A percentile compares a stretch with the other conserved stretches of the same genome.
phyloP scores from a whole-genome alignment of 1,139 yeast species.

The Yamadazyma trypodendri region DNA sequence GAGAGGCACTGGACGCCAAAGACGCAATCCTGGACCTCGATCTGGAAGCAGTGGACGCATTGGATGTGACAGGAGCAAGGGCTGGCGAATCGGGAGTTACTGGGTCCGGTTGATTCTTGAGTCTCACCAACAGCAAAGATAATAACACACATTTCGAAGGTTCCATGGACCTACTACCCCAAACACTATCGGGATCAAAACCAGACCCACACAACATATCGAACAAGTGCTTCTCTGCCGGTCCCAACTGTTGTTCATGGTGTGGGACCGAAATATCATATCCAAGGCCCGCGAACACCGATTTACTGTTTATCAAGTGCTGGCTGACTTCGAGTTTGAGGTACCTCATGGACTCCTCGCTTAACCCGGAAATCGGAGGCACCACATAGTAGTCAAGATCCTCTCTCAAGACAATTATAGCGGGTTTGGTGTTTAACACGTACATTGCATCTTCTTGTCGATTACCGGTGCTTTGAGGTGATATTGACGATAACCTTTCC shows the following conservation, averaged over 20 bases:
- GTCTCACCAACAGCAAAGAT: constrained; percentile 78
- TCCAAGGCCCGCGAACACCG: constrained; percentile 75
- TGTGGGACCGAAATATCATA: constrained; percentile 29
- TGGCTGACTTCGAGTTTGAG: constrained; percentile 67
- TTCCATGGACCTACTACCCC: constrained; percentile 90
- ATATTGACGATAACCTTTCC: constrained; percentile 24
- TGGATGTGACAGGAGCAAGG: constrained; percentile 47
- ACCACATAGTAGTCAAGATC: constrained; percentile 92
- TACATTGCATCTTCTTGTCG: constrained; percentile 32
- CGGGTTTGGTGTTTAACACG: constrained; percentile 76
- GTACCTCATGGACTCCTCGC: constrained; percentile 53
- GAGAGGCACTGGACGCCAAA: constrained; percentile 40
- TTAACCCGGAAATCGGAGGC: constrained; percentile 61
- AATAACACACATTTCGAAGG: constrained; percentile 84
- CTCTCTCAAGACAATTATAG: constrained; percentile 88
- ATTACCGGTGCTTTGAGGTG: constrained; percentile 22
- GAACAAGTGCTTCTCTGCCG: constrained; percentile 92
- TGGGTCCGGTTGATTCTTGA: constrained; percentile 31
- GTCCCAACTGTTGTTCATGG: constrained; percentile 55
- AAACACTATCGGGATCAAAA: constrained; percentile 59
- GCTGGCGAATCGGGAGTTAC: constrained; percentile 51
- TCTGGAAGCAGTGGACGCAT: constrained; percentile 41
- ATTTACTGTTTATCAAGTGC: constrained; percentile 49
- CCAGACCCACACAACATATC: constrained; percentile 96
- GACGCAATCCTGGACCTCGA: constrained; percentile 42